phyloP scores from a whole-genome alignment of 2,329 filamentous ascomycete species.

The Sclerotinia minor region DNA sequence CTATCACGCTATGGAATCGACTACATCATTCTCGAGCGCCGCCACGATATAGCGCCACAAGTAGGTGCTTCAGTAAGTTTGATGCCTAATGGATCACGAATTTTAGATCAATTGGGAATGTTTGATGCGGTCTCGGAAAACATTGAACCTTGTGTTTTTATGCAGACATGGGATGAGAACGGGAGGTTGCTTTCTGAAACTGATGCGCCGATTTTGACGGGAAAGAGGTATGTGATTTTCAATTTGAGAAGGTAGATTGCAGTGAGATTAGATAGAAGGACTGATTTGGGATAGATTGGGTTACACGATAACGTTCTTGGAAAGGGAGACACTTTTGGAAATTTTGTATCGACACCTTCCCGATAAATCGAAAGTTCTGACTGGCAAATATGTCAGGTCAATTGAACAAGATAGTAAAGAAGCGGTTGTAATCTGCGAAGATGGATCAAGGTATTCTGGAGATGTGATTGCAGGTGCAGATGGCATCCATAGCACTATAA shows the following conservation, averaged over 20 bases:
- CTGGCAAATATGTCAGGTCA: conserved; percentile 30
- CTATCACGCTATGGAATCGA: conserved; percentile 31
- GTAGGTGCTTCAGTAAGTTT: conserved; percentile 35
- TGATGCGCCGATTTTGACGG: conserved; percentile 28
- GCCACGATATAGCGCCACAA: conserved; percentile 30
- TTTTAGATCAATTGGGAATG: conserved; percentile 54
- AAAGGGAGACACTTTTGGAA: conserved; percentile 30
- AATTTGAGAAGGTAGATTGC: neutral
- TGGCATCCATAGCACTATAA: conserved; percentile 34
- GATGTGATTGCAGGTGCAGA: conserved; percentile 38
- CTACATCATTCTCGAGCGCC: conserved; percentile 35
- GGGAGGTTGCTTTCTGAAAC: conserved; percentile 27
- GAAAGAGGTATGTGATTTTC: conserved; percentile 27
- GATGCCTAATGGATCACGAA: conserved; percentile 46
- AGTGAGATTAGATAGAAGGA: neutral
- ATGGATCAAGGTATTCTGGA: conserved; percentile 31
- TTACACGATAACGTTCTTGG: conserved; percentile 30
- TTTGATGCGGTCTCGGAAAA: conserved; percentile 29
- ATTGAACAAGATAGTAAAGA: conserved; percentile 26
- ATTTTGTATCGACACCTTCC: conserved; percentile 32
- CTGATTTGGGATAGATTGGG: conserved; percentile 29
- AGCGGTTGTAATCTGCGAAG: conserved; percentile 29
- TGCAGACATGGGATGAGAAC: conserved; percentile 23
- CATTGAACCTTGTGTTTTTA: conserved; percentile 27
- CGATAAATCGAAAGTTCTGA: conserved; percentile 30